phyloP scores from a whole-genome alignment of 768 basidiomycete genomes.

The Boletellus emodensis region DNA sequence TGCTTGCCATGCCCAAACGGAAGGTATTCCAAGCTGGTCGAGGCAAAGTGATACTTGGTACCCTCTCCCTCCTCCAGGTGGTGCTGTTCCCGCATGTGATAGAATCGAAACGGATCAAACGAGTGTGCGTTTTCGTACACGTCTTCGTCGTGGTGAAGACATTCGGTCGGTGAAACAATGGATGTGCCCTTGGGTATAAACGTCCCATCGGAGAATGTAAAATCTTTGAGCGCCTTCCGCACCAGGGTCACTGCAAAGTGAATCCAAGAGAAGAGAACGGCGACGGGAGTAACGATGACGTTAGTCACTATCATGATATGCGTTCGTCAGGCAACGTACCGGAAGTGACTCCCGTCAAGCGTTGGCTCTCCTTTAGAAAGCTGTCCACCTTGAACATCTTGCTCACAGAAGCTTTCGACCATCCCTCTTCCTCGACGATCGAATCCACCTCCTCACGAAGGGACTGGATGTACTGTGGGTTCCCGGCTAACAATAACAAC shows the following conservation, averaged over 20 bases:
- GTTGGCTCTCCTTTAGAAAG: conserved; percentile 37
- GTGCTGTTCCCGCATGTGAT: conserved; percentile 29
- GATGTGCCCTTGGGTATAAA: conserved; percentile 32
- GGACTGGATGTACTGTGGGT: conserved; percentile 27
- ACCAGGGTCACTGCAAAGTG: conserved; percentile 23
- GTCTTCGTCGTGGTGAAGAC: conserved; percentile 19
- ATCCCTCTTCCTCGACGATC: conserved; percentile 15
- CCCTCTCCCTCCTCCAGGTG: conserved; percentile 24
- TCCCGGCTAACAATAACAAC: conserved; percentile 34
- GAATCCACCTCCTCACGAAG: conserved; percentile 9
- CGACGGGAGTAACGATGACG: background rate
- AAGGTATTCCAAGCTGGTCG: conserved; percentile 32
- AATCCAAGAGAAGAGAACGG: too few species aligned
- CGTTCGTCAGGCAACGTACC: conserved; percentile 14
- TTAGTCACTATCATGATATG: too few species aligned
- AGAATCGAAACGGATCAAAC: conserved; percentile 52
- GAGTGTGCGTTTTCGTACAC: conserved; percentile 31
- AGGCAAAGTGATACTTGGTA: conserved; percentile 34
- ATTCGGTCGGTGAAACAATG: conserved; percentile 23
- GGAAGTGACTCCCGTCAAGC: conserved; percentile 27
- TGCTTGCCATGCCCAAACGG: conserved; percentile 35
- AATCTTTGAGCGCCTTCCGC: conserved; percentile 30
- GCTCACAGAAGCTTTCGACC: conserved; percentile 23
- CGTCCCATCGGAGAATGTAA: conserved; percentile 37
- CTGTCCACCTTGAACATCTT: conserved; percentile 37